These are phyloP conservation scores for Dactylellina parvicollis DNA, from an alignment of 2,329 filamentous ascomycete genomes.

Conservation along the genomic window DNA sequence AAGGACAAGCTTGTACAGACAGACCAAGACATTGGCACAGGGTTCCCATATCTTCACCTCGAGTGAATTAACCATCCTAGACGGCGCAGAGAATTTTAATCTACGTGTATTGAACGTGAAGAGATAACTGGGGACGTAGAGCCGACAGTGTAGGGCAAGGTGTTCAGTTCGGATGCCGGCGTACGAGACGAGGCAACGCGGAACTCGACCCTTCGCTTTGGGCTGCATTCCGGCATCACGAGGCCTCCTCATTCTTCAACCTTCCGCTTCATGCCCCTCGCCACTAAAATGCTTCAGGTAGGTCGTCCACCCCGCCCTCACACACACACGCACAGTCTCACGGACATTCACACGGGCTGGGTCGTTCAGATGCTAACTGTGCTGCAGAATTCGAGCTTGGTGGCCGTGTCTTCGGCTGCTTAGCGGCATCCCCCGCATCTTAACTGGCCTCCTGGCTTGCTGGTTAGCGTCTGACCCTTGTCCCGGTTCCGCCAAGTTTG, in stretches of 20 bases:
- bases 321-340: no score
- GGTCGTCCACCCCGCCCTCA: constrained; percentile 16
- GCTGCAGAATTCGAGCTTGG: not conserved
- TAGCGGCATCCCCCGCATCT: constrained; percentile 38
- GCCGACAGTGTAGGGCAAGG: not conserved
- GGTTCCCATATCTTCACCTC: no score
- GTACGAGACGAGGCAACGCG: constrained; percentile 2
- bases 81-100: no score
- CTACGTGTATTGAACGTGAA: not conserved
- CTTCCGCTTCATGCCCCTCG: constrained; percentile 6
- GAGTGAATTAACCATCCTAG: no score
- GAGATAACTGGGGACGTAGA: not conserved
- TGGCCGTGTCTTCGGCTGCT: constrained; percentile 13
- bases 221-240: constrained; percentile 30
- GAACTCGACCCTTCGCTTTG: constrained; percentile 10
- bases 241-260: constrained; percentile 24
- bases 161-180: constrained; percentile 8
- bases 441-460: constrained; percentile 4
- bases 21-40: no score
- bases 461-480: constrained; percentile 6
- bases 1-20: no score
- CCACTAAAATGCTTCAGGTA: constrained; percentile 28
- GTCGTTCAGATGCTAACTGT: constrained; percentile 3
- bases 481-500: constrained; percentile 20
- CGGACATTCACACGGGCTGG: not conserved